Conservation (phyloP, 768 basidiomycete species). For the Vararia minispora region DNA sequence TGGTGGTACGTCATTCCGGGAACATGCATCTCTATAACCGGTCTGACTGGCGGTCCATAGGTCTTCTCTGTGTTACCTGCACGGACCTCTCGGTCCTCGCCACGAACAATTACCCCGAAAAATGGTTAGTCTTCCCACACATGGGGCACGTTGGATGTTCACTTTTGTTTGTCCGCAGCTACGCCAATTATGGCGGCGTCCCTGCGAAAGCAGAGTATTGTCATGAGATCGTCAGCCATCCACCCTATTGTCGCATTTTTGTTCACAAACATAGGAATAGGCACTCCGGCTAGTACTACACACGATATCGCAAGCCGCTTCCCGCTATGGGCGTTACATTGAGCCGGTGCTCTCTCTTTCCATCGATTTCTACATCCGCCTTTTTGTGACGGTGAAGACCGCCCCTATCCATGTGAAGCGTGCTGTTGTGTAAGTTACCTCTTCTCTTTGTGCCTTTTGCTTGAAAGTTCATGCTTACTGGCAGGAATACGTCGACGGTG, state of each 20-base stretch:
- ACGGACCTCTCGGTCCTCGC: conserved; percentile 93
- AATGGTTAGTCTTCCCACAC: conserved; percentile 51
- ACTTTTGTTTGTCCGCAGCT: conserved; percentile 34
- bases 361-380: conserved; percentile 93
- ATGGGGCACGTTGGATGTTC: background rate
- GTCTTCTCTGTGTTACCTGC: conserved; percentile 90
- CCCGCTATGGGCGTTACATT: conserved; percentile 87
- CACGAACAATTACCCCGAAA: conserved; percentile 90
- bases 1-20: conserved; percentile 46
- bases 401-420: conserved; percentile 80
- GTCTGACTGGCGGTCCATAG: conserved; percentile 25
- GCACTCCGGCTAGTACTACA: conserved; percentile 88
- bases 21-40: background rate
- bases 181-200: conserved; percentile 89
- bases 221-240: conserved; percentile 70
- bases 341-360: conserved; percentile 83
- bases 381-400: conserved; percentile 74
- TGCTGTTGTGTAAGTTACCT: conserved; percentile 48
- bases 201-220: conserved; percentile 89
- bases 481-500: conserved; percentile 76
- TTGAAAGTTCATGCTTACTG: background rate
- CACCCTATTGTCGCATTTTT: background rate
- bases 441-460: conserved; percentile 3
- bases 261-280: conserved; percentile 26
- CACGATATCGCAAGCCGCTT: conserved; percentile 74